These are phyloP conservation scores for Candida verbasci DNA, from an alignment of 805 yeast species.

Conservation along the genomic window DNA sequence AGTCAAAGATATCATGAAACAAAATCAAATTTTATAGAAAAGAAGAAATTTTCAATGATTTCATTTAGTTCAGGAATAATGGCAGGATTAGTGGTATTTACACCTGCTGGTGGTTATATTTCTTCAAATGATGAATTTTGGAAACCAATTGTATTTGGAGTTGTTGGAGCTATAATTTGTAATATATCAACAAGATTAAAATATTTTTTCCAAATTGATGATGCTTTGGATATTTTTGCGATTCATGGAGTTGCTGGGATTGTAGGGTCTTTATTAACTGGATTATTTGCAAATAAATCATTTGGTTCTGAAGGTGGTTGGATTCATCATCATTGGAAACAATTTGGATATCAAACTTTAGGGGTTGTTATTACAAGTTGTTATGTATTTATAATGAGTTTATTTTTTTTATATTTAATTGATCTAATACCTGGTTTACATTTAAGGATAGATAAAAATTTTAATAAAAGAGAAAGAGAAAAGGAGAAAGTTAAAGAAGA, in stretches of 20 bases:
- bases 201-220: slow-evolving; percentile 35
- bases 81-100: slow-evolving; percentile 39
- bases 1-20: slow-evolving; percentile 17
- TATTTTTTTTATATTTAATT: slow-evolving; percentile 29
- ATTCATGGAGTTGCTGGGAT: slow-evolving; percentile 41
- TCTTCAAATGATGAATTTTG: slow-evolving; percentile 32
- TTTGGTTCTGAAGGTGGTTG: slow-evolving; percentile 38
- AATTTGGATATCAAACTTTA: slow-evolving; percentile 36
- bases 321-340: slow-evolving; percentile 37
- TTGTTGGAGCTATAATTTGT: slow-evolving; percentile 31
- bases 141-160: slow-evolving; percentile 38
- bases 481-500: slow-evolving; percentile 15
- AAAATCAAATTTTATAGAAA: slow-evolving; percentile 12
- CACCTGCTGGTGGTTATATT: slow-evolving; percentile 41
- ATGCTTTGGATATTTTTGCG: slow-evolving; percentile 41
- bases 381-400: slow-evolving; percentile 30
- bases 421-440: slow-evolving; percentile 39
- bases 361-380: slow-evolving; percentile 31
- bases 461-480: slow-evolving; percentile 26
- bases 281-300: slow-evolving; percentile 32
- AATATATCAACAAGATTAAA: slow-evolving; percentile 38
- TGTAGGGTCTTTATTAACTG: slow-evolving; percentile 36
- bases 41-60: slow-evolving; percentile 31
- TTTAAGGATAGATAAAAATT: slow-evolving; percentile 37
- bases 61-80: slow-evolving; percentile 38